Evolutionary conservation across 768 basidiomycete genomes (phyloP), one percentile per base, ranked within the genome.

Genomic region (Paxillus rubicundulus): DNA sequence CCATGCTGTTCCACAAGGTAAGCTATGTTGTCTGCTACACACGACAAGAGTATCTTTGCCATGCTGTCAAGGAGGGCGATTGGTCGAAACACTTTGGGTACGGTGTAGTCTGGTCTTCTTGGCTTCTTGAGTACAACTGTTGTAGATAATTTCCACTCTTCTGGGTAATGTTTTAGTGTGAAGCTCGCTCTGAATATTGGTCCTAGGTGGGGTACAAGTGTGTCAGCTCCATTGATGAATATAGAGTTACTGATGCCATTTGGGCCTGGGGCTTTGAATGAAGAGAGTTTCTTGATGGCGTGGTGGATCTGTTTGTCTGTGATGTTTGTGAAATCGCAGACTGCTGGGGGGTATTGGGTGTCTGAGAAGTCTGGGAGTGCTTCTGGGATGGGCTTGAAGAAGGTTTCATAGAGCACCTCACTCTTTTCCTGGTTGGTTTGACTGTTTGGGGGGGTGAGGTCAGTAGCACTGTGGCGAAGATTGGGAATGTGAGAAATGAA

Each of bases 71-170:
- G 59, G 0, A 77, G 69, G 0, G 66, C 68, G 2, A 79, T 74
- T 0, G 75, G 77, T 0, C 68, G 50, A 43, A 70, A 72, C 1
- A 73, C 67, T 28, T 68, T 71, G 0, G 74, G 53, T 1, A 61
- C 30, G 0, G 58, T 47, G 56, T 79, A 78, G 58, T 65, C 13
- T 0, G 63, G 50, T 30, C 67, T 70, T 0, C 69, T 69, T 0
- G 71, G 74, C 44, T 79, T 77, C 0, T 62, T 45, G 0, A 76
- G 55, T 0, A 74, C 63, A 0, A 68, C 49, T 6, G 69, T 72
- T 0, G 50, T 60, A 10, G 59, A 72, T 0, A 45, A 10, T 17
- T 57, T 54, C 73, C 62, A 70, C 1, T 43, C 13, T 0, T 49
- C 41, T 0, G 45, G 58, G 45, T 61, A 65, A 18, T 14, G 16